Percentiles rank a stretch among this genome's conserved stretches.
Conservation (phyloP, 1,139 yeast species). For the Yamadazyma triangularis region DNA sequence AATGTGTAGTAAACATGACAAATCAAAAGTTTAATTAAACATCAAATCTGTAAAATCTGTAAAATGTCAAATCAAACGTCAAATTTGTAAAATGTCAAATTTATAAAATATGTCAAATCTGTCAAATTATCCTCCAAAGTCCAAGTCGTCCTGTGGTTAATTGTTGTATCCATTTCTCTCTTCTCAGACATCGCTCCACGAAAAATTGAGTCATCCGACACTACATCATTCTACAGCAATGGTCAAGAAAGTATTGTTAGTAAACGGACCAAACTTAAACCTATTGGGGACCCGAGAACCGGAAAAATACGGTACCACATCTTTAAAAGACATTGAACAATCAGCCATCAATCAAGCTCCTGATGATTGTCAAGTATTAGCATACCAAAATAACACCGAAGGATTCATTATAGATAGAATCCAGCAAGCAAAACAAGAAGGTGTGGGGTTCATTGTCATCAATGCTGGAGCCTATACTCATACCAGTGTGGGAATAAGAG, state of each 20-base stretch:
- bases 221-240: too few relatives aligned
- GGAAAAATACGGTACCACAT: slow-evolving; percentile 45
- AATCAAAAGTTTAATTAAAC: too few relatives aligned
- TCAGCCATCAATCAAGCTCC: slow-evolving; percentile 35
- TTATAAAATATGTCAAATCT: too few relatives aligned
- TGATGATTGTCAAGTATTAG: slow-evolving; percentile 23
- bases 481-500: slow-evolving; percentile 47
- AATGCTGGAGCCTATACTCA: slow-evolving; percentile 53
- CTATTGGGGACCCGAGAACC: slow-evolving; percentile 47
- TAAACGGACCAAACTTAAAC: slow-evolving; percentile 48
- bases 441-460: slow-evolving; percentile 38
- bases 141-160: too few relatives aligned
- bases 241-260: slow-evolving; percentile 39
- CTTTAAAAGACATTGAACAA: slow-evolving; percentile 36
- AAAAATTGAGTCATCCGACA: too few relatives aligned
- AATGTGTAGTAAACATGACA: too few relatives aligned
- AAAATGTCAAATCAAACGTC: too few relatives aligned
- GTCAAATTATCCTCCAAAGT: too few relatives aligned
- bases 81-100: too few relatives aligned
- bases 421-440: slow-evolving; percentile 39
- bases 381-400: slow-evolving; percentile 42
- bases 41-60: too few relatives aligned
- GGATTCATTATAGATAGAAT: slow-evolving; percentile 45
- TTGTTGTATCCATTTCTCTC: too few relatives aligned
- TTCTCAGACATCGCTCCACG: too few relatives aligned